Base-by-base conservation (phyloP, 805 yeast genomes). In the Torulaspora gathmanii region DNA sequence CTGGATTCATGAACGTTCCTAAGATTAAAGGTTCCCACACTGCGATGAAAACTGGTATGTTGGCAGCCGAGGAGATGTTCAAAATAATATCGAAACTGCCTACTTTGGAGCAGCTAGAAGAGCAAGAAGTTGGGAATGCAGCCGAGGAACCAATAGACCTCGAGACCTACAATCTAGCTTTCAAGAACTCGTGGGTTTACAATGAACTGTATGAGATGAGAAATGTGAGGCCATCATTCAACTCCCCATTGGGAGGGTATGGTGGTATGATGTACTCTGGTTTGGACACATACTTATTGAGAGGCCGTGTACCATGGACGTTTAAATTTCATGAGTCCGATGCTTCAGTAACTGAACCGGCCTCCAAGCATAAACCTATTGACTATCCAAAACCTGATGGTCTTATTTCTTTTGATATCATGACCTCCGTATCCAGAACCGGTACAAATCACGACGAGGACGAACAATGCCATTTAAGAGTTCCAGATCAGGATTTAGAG, bases 1-100 rank as follows among this genome's bases (percentile, higher is more conserved):
- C 99, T 3, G 99, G 99, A 1, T 91, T 93, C 65, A 78, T 93
- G 79, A 93, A 93, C 63, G 98, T 93, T 35, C 97, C 99, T 42
- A 93, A 91, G 66, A 86, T 93, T 60, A 93, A 93, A 69, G 99
- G 99, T 12, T 83, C 97, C 0, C 99, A 93, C 65, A 91, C 96
- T 1, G 98, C 99, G 1, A 87, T 93, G 80, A 93, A 93, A 67
- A 76, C 93, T 8, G 99, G 98, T 26, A 82, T 93, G 76, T 67
- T 93, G 23, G 99, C 99, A 2, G 99, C 98, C 2, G 97, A 93
- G 58, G 63, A 76, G 17, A 84, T 89, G 33, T 88, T 72, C 57
- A 70, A 73, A 38, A 74, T 70, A 7, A 68, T 84, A 40, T 71
- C 77, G 1, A 65, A 69, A 15, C 66, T 76, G 39, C 67, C 66